Conservation (phyloP, 768 basidiomycete species). For the Candolleomyces aberdarensis region DNA sequence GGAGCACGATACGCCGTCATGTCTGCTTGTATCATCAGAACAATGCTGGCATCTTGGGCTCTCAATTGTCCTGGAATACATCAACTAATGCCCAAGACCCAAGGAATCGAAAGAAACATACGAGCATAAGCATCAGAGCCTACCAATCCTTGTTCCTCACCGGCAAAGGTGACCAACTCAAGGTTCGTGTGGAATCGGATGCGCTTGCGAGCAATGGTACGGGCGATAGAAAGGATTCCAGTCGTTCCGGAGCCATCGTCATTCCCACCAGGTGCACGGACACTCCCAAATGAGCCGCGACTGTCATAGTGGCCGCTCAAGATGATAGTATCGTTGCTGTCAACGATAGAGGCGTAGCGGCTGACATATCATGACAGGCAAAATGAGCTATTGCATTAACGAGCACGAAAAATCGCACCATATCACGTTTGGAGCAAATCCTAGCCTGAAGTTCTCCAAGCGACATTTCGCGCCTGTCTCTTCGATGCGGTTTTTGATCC, state of each 20-base stretch:
- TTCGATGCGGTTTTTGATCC: conserved; percentile 76
- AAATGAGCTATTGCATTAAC: not conserved
- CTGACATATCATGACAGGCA: conserved; percentile 29
- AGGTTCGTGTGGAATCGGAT: conserved; percentile 75
- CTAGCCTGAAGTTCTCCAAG: conserved; percentile 59
- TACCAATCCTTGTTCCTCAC: conserved; percentile 86
- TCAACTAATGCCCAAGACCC: not conserved
- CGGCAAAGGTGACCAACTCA: conserved; percentile 80
- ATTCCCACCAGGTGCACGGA: conserved; percentile 55
- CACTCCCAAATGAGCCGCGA: conserved; percentile 81
- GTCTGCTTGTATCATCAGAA: conserved; percentile 87
- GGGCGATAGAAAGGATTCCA: conserved; percentile 78
- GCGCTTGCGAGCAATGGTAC: conserved; percentile 61
- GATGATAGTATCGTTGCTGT: conserved; percentile 64
- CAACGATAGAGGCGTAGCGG: conserved; percentile 50
- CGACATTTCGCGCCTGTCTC: conserved; percentile 72
- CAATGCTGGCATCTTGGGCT: conserved; percentile 57
- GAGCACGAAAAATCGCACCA: conserved; percentile 47
- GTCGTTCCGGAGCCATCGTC: conserved; percentile 59
- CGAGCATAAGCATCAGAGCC: conserved; percentile 81
- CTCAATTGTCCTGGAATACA: conserved; percentile 52
- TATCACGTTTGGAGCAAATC: conserved; percentile 85
- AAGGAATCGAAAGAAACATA: conserved; percentile 32
- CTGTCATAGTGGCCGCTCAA: conserved; percentile 90
- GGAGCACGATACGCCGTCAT: conserved; percentile 86